These are phyloP conservation scores for Pelagomonas calceolata DNA, from an alignment of 108 stramenopile species.

Conservation along the genomic window DNA sequence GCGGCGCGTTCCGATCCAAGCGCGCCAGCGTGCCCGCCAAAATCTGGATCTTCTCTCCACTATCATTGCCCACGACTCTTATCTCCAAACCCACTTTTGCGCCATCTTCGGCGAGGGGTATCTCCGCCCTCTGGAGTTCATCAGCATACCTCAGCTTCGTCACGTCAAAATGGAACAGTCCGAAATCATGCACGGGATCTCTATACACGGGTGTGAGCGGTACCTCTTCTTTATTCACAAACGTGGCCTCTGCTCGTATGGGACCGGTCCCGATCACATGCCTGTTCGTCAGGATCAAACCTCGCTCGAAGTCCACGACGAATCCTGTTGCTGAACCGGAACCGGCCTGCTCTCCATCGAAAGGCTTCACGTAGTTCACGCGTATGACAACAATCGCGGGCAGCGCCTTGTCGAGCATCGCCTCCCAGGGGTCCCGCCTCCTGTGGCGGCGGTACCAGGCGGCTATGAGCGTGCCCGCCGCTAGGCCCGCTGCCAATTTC, in stretches of 20 bases:
- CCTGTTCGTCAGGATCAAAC: conserved; percentile 37
- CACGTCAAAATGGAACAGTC: conserved; percentile 29
- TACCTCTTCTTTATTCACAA: conserved; percentile 42
- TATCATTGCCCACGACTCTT: conserved; percentile 38
- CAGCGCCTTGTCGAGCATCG: neutral
- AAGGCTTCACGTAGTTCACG: conserved; percentile 8
- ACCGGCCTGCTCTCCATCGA: conserved; percentile 10
- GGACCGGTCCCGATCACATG: conserved; percentile 37
- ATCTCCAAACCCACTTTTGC: conserved; percentile 37
- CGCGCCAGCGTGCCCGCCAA: conserved; percentile 33
- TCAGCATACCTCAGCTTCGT: conserved; percentile 19
- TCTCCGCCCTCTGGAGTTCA: conserved; percentile 16
- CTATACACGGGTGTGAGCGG: conserved; percentile 26
- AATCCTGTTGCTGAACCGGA: conserved; percentile 18
- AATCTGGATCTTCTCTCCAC: conserved; percentile 39
- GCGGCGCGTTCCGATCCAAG: conserved; percentile 35
- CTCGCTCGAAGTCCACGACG: conserved; percentile 17
- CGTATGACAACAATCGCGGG: conserved; percentile 18
- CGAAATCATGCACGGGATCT: conserved; percentile 30
- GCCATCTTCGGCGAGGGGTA: conserved; percentile 26
- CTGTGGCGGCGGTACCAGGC: neutral
- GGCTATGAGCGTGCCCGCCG: neutral
- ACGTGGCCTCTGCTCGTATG: conserved; percentile 26
- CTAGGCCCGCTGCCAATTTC: no score
- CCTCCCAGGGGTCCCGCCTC: neutral